Evolutionary conservation across 208 protist genomes (phyloP), one percentile per base, ranked within the genome.

Genomic region (Leishmania arabica): DNA sequence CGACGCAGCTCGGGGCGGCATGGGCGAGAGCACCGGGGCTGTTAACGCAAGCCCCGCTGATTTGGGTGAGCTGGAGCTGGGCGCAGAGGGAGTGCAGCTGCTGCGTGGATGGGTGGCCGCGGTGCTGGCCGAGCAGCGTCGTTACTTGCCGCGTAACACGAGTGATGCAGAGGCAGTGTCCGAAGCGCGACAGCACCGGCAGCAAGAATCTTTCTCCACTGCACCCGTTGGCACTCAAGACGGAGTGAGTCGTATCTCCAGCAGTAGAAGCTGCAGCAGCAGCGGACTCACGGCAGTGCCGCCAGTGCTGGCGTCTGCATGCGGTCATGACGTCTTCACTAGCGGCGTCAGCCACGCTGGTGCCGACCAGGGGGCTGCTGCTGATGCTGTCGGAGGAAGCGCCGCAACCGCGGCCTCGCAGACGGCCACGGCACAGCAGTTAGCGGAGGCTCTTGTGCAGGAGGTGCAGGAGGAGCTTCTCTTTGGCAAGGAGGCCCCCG

Each of bases 381-480:
- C 31, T 47, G 72, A 2, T 47, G 65, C 37, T 70, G 13, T 49
- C 4, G 40, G 31, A 40, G 51, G 24, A n/a, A 45, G 40, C 45
- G 40, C 40, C 47, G 51, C 42, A 8, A 51, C 47, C 21, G 15
- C 45, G n/a, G 21, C 27, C 47, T 9, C 53, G 49, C n/a, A 1
- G 40, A 21, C 49, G 49, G 5, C 27, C n/a, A 56, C 53, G 31
- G 56, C 54, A 47, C 34, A 79, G 21, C 13, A 83, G 51, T 49
- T 83, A 77, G 62, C 83, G 74, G 75, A 87, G 81, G 70, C 81
- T 69, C 79, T 90, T 53, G 71, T 90, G 54, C 60, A 74, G 13
- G 87, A 90, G 66, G 84, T 88, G 21, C 21, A 88, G 71, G 79
- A 70, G 13, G 86, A 88, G 60, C 60, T 82, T 19, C 82, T 88